Base-by-base conservation (phyloP, 345 rosid species). In the Cochlearia excelsa region DNA sequence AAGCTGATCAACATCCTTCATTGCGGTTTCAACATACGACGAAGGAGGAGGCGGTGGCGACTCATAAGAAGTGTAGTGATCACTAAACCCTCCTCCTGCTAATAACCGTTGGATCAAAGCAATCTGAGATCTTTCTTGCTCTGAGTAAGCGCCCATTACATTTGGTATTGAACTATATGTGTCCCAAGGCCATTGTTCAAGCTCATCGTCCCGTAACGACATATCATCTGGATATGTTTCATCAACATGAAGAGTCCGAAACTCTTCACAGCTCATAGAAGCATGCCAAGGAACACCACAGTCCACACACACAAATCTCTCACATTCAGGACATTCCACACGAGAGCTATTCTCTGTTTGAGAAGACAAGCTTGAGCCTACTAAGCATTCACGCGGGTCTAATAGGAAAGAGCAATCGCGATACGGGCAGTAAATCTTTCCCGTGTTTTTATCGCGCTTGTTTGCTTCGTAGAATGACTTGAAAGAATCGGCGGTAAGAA, bases 141-240 rank as follows among this genome's bases (percentile, higher is more conserved):
- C 99, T 0, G 97, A 81, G 77, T 93, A 93, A 2, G 95, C 95
- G 50, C 89, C 97, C 83, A 77, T 85, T 55, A 83, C 74, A 57
- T 84, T 81, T 9, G 97, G 99, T 41, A 87, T 75, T 41, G 99
- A 83, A 69, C 79, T 85, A 74, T 83, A 87, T 51, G 95, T 84
- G 74, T 87, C 95, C 92, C 91, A 89, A 23, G 94, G 88, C 97
- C 97, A 93, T 71, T 85, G 97, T 68, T 93, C 99, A 11, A 92
- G 80, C 74, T 85, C 88, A 59, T 86, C 89, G 1, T 85, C 92
- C 99, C 99, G 95, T 81, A 85, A 72, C 46, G 95, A 82, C 44
- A 82, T 79, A 73, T 87, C 99, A 31, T 79, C 77, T 23, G 88
- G 83, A 79, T 89, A 85, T 66, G 95, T 84, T 72, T 93, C 97